phyloP scores from a whole-genome alignment of 2,329 filamentous ascomycete genomes.

The Aureobasidium sp. region DNA sequence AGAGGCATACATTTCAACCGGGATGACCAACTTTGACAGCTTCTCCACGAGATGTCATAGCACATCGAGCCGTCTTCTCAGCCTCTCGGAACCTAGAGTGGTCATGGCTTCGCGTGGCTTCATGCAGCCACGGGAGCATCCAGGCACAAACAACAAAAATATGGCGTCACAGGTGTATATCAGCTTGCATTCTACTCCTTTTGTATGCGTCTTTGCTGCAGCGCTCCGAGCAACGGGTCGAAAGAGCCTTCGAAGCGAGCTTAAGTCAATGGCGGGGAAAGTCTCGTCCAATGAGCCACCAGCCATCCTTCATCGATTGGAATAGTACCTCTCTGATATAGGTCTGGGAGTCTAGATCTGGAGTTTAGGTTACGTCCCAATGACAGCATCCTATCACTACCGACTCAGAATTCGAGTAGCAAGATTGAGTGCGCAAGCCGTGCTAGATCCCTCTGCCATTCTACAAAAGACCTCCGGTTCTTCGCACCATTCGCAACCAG shows the following conservation, averaged over 20 bases:
- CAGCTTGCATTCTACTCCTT: background rate
- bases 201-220: background rate
- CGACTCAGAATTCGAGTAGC: background rate
- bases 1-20: background rate
- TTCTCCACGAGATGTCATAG: background rate
- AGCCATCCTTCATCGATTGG: background rate
- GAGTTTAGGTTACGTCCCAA: background rate
- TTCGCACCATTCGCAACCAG: background rate
- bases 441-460: background rate
- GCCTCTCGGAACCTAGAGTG: background rate
- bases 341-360: background rate
- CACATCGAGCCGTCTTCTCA: background rate
- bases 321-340: background rate
- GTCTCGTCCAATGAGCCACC: background rate
- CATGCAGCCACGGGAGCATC: background rate
- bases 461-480: background rate
- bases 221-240: background rate
- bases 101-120: background rate
- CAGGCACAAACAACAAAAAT: constrained; percentile 15
- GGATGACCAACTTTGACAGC: background rate
- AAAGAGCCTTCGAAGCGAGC: background rate
- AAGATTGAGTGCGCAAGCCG: background rate
- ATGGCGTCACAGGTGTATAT: background rate
- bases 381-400: background rate
- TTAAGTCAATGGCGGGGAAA: background rate